Evolutionary conservation across 306 rosid genomes (phyloP).

Genomic region (Ormosia semicastrata): DNA sequence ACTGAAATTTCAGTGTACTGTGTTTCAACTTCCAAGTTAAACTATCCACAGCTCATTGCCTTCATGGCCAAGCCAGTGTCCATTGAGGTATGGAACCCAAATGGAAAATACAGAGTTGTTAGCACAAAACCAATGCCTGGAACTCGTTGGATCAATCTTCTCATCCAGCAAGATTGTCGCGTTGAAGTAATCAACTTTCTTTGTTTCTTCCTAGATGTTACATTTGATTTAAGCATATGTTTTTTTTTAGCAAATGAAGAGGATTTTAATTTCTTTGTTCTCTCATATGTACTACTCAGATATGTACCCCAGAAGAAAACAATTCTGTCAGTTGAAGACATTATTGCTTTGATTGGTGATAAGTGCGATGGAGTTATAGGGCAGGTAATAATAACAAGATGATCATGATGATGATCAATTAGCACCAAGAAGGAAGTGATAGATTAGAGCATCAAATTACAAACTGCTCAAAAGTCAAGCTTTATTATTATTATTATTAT

Average conservation of each 20-base stretch:
- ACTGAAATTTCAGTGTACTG: slow-evolving; percentile 23
- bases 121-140: slow-evolving; percentile 99
- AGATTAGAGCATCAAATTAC: background rate
- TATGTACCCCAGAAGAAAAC: slow-evolving; percentile 96
- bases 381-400: slow-evolving; percentile 50
- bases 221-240: background rate
- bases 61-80: slow-evolving; percentile 92
- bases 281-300: slow-evolving; percentile 35
- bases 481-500: background rate
- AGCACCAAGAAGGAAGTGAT: background rate
- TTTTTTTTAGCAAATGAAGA: background rate
- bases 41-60: slow-evolving; percentile 12
- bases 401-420: background rate
- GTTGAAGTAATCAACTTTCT: slow-evolving; percentile 63
- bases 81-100: slow-evolving; percentile 92
- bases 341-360: slow-evolving; percentile 83
- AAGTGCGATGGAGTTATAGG: slow-evolving; percentile 98
- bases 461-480: background rate
- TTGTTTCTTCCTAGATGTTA: background rate
- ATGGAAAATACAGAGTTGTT: slow-evolving; percentile 88
- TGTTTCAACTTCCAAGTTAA: background rate
- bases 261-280: background rate
- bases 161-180: slow-evolving; percentile 84
- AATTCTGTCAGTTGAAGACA: slow-evolving; percentile 89
- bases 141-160: slow-evolving; percentile 97